Evolutionary conservation across 1,284 basidiomycete species (phyloP).

Genomic region (Leccinum angustisporum): DNA sequence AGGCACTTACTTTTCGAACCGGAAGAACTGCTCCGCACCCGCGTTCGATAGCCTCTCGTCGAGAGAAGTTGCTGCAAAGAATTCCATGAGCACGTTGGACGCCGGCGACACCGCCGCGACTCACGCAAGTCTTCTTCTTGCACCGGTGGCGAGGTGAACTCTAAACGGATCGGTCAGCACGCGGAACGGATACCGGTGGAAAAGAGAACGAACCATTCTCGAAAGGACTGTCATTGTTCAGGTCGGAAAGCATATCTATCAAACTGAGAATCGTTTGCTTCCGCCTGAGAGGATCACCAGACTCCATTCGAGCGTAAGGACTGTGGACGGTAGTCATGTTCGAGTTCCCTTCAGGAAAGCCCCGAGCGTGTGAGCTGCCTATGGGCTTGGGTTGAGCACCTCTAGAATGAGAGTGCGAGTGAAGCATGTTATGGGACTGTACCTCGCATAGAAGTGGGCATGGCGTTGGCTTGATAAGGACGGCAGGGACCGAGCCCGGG

Average conservation of each 20-base stretch:
- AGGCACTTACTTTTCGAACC: conserved; percentile 35
- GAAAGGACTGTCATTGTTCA: conserved; percentile 52
- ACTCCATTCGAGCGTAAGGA: conserved; percentile 33
- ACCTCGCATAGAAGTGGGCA: conserved; percentile 31
- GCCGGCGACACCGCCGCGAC: conserved; percentile 5
- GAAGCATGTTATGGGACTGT: conserved; percentile 29
- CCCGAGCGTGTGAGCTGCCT: conserved; percentile 28
- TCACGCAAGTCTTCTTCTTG: conserved; percentile 64
- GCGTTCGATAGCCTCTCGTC: conserved; percentile 37
- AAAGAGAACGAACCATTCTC: conserved; percentile 40
- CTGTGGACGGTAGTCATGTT: conserved; percentile 27
- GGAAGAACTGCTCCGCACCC: conserved; percentile 33
- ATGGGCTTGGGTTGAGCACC: conserved; percentile 28
- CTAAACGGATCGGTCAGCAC: conserved; percentile 23
- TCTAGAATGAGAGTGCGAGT: conserved; percentile 30
- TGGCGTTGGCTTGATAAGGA: conserved; percentile 22
- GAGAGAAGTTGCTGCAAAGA: conserved; percentile 28
- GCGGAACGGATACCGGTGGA: neutral
- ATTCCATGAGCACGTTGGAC: conserved; percentile 8
- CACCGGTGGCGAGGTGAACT: conserved; percentile 40
- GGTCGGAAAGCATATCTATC: conserved; percentile 60
- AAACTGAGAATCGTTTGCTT: conserved; percentile 65
- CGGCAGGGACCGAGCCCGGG: conserved; percentile 23
- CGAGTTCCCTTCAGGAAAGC: conserved; percentile 35
- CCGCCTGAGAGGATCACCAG: conserved; percentile 37